phyloP scores from a whole-genome alignment of 495 filamentous ascomycete genomes.

The Penicillium cataractarum region DNA sequence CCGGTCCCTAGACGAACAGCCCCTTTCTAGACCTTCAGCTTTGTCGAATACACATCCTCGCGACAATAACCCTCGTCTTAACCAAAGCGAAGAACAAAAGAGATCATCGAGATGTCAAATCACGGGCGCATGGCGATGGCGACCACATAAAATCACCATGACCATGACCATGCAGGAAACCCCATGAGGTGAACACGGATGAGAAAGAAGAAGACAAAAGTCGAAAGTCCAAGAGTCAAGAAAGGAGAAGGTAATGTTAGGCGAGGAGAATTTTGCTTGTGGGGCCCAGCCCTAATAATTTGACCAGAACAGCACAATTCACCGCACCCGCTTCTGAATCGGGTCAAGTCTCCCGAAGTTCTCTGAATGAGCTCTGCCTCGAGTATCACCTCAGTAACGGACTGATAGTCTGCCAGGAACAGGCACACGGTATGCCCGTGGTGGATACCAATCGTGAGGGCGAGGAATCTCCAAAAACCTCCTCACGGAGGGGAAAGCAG shows the following conservation, averaged over 20 bases:
- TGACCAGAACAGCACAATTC: not conserved
- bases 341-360: not conserved
- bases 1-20: not conserved
- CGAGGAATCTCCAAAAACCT: conserved; percentile 1
- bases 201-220: not conserved
- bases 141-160: not conserved
- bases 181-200: too few relatives aligned
- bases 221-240: not conserved
- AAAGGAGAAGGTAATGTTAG: not conserved
- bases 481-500: not conserved
- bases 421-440: not conserved
- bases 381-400: not conserved
- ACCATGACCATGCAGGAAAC: not conserved
- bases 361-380: not conserved
- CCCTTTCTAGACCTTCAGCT: not conserved
- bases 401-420: not conserved
- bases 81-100: not conserved
- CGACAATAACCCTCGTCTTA: not conserved
- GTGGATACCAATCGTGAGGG: not conserved
- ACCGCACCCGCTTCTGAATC: not conserved
- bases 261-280: not conserved
- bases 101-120: not conserved
- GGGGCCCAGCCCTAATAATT: not conserved
- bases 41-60: not conserved
- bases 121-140: not conserved